Evolutionary conservation across 2,329 filamentous ascomycete species (phyloP), one percentile per base, ranked within the genome.

Genomic region (Clarireedia hainanense): DNA sequence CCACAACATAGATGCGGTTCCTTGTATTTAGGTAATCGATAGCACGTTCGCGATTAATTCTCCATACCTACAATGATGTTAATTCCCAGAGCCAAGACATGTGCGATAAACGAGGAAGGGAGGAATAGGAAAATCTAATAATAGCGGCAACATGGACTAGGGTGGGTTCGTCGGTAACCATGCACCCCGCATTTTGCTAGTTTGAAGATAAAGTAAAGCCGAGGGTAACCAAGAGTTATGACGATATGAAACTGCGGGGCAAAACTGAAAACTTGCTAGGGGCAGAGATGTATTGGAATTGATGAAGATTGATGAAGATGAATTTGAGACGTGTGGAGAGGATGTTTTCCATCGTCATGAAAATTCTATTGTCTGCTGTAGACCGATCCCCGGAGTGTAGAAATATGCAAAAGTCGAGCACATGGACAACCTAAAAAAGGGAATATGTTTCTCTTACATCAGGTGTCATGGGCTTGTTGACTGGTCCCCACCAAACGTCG

Each of bases 11-110:
- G 78, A 99, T 97, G 70, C 94, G 90, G 74, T 95, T 96, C 69
- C 94, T 84, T 63, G 94, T 99, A 84, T 99, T 99, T 68, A 99
- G 85, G 79, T 99, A 99, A 78, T 99, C 94, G 73, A 99, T 84
- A 60, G 94, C 94, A 79, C 94, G 91, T 75, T 99, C 94, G 68
- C 94, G 86, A 85, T 99, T 99, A 79, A 99, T 99, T 70, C 91
- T 90, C 94, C 94, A 99, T 73, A 97, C 92, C 94, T 99, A 59
- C 5, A 17, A 14, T 20, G 9, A n/a, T 42, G n/a, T 42, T 42
- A 42, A 14, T 50, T 42, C n/a, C 9, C 27, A 10, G 26, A 47
- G 23, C 15, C 39, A 42, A 42, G 39, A 6, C 23, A 15, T 3
- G 2, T 12, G 7, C 4, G 4, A 12, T 10, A 45, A 43, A 42